Evolutionary conservation across 345 rosid genomes (phyloP).

Genomic region (Gossypium mustelinum): DNA sequence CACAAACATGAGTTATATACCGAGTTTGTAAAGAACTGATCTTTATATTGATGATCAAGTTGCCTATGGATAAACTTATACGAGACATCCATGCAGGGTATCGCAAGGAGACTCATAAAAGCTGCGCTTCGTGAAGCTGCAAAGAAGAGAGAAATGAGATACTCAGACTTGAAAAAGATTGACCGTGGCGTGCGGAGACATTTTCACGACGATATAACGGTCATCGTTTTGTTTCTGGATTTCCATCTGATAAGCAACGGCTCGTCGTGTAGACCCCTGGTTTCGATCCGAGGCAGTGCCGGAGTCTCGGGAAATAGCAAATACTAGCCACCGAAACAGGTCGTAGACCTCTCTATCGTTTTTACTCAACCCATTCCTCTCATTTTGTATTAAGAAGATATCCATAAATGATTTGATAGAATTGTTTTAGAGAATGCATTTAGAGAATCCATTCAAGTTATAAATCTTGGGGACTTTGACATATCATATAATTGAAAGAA

Average conservation of each 20-base stretch:
- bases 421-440: neutral
- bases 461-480: too few relatives aligned
- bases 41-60: neutral
- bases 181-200: constrained; percentile 95
- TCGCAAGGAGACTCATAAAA: constrained; percentile 71
- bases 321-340: constrained; percentile 27
- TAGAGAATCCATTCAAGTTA: neutral
- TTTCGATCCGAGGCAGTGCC: constrained; percentile 62
- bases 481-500: neutral
- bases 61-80: neutral
- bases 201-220: constrained; percentile 92
- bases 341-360: constrained; percentile 13
- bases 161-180: constrained; percentile 88
- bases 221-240: constrained; percentile 78
- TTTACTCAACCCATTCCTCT: constrained; percentile 11
- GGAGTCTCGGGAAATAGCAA: constrained; percentile 29
- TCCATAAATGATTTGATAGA: neutral
- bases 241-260: constrained; percentile 44
- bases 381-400: constrained; percentile 22
- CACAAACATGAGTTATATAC: neutral
- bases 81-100: constrained; percentile 41
- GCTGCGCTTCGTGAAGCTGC: constrained; percentile 87
- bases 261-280: constrained; percentile 36
- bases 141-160: constrained; percentile 92
- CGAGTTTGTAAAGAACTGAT: neutral